phyloP scores from a whole-genome alignment of 805 yeast species.

The Candida taoyuanica region DNA sequence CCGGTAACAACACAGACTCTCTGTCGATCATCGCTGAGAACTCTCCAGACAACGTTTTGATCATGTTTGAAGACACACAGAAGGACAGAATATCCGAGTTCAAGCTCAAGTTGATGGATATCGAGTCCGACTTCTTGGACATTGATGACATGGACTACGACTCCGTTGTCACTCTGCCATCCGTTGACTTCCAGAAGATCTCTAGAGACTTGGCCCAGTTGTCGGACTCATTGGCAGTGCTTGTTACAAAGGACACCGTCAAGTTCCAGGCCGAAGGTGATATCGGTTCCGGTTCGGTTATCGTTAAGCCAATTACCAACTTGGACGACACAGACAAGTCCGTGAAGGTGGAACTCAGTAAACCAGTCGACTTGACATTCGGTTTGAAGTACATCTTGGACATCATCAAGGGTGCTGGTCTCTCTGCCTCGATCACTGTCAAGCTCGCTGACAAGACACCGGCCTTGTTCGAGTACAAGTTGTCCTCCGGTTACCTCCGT shows the following conservation, averaged over 20 bases:
- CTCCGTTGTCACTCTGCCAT: constrained; percentile 80
- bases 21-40: constrained; percentile 89
- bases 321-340: constrained; percentile 75
- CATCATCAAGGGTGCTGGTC: constrained; percentile 84
- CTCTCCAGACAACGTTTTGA: constrained; percentile 68
- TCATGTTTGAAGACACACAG: constrained; percentile 86
- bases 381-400: constrained; percentile 89
- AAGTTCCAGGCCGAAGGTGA: constrained; percentile 90
- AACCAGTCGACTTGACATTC: constrained; percentile 84
- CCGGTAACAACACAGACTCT: constrained; percentile 87
- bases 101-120: constrained; percentile 88
- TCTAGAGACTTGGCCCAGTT: constrained; percentile 83
- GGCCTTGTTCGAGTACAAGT: constrained; percentile 86
- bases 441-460: constrained; percentile 90
- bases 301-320: constrained; percentile 78
- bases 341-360: constrained; percentile 70
- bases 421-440: constrained; percentile 72
- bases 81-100: constrained; percentile 92
- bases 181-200: constrained; percentile 82
- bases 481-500: constrained; percentile 88
- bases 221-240: constrained; percentile 81
- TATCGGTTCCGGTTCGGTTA: constrained; percentile 81
- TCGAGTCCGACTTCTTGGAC: constrained; percentile 89
- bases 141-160: constrained; percentile 94
- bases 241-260: constrained; percentile 88